Percentiles rank a stretch among this genome's conserved stretches.
Evolutionary conservation across 345 rosid species (phyloP).

Genomic region (Carallia pectinifolia): DNA sequence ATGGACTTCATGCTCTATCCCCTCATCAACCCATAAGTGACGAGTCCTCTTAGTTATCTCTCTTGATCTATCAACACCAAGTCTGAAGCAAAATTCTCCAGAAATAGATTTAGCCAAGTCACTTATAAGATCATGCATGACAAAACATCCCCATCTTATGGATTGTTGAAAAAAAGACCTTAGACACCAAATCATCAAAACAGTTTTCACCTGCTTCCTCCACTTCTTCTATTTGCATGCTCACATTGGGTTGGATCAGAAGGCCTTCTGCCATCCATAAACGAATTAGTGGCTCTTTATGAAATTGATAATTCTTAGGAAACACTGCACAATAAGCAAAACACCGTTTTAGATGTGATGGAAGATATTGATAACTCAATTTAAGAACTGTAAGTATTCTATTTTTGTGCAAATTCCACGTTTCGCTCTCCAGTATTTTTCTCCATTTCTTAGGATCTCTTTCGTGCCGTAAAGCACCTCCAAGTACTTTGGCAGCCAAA

Average conservation of each 20-base stretch:
- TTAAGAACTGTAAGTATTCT: conserved; percentile 11
- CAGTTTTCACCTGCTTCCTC: not conserved
- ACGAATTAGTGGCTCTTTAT: conserved; percentile 7
- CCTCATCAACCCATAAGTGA: too few relatives aligned
- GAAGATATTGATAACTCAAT: conserved; percentile 21
- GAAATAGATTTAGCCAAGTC: conserved; percentile 14
- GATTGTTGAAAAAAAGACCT: conserved; percentile 20
- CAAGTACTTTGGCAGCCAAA: conserved; percentile 17
- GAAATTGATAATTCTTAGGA: conserved; percentile 11
- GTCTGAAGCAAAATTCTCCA: conserved; percentile 16
- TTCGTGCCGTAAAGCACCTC: conserved; percentile 2
- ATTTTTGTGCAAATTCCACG: not conserved
- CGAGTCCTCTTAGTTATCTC: too few relatives aligned
- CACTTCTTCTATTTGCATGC: not conserved
- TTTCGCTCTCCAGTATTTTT: conserved; percentile 3
- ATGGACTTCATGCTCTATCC: too few relatives aligned
- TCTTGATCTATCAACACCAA: not conserved
- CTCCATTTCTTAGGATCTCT: conserved; percentile 9
- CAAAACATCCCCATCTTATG: not conserved
- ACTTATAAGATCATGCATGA: conserved; percentile 12
- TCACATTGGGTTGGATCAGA: not conserved
- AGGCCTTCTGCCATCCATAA: conserved; percentile 29
- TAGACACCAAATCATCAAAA: conserved; percentile 16
- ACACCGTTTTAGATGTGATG: conserved; percentile 21
- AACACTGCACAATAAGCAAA: conserved; percentile 26